Conservation (phyloP, 139 green algal genomes). For the Chlamydomonas urium region DNA sequence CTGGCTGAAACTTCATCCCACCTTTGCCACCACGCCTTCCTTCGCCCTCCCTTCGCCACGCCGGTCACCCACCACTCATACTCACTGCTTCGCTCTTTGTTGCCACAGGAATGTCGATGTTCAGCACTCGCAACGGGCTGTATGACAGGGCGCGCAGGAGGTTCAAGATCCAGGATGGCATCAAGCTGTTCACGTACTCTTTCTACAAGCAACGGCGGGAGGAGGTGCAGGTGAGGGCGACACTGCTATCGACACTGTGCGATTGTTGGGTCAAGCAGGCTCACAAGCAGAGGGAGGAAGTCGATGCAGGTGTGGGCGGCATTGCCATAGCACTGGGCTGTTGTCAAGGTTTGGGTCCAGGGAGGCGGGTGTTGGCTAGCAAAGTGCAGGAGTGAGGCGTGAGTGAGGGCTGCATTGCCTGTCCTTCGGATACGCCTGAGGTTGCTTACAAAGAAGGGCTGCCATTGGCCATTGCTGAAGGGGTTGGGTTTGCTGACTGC, state of each 20-base stretch:
- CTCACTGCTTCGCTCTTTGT: not conserved
- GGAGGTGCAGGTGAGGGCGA: conserved; percentile 47
- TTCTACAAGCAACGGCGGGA: conserved; percentile 68
- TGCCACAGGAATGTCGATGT: conserved; percentile 83
- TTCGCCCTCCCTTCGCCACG: not conserved
- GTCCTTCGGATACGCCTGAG: too few species aligned
- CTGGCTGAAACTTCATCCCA: too few species aligned
- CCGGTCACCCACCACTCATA: conserved; percentile 2
- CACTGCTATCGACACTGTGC: too few species aligned
- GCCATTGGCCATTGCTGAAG: too few species aligned
- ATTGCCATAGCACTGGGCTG: too few species aligned
- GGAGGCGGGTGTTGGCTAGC: too few species aligned
- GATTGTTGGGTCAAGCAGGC: not conserved
- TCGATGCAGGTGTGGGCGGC: too few species aligned
- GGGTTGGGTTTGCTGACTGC: too few species aligned
- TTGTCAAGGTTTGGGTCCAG: too few species aligned
- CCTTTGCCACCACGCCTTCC: not conserved
- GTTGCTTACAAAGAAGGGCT: too few species aligned
- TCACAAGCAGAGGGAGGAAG: not conserved
- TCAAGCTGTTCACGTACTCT: conserved; percentile 81
- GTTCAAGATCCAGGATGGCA: conserved; percentile 78
- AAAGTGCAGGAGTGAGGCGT: too few species aligned
- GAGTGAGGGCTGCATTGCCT: too few species aligned
- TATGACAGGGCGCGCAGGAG: conserved; percentile 75
- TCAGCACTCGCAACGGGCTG: conserved; percentile 75